Evolutionary conservation across 2,329 filamentous ascomycete species (phyloP), one percentile per base, ranked within the genome.

Genomic region (Pseudopyricularia cyperi): DNA sequence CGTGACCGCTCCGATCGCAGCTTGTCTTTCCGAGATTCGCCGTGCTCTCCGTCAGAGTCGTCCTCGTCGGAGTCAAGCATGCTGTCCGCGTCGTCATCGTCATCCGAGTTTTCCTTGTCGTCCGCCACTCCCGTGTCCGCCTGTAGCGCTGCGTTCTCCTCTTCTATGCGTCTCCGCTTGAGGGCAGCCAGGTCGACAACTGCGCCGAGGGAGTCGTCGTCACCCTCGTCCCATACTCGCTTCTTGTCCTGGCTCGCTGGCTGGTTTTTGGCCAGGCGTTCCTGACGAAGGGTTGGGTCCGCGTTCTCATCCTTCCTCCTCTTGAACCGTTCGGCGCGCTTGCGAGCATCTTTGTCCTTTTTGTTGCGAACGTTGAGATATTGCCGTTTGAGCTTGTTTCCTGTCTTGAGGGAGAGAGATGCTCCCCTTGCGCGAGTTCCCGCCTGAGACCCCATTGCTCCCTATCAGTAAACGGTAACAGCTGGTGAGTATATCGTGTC

Each of bases 161-260:
- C 65, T 55, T 77, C 73, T 52, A 82, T 68, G 52, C 74, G 73
- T 61, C 75, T 66, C 58, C 73, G 71, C 68, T 79, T 82, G 58
- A 81, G 63, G 61, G 77, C 71, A 58, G 80, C 75, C 52, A 83
- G 67, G 56, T 83, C 77, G 32, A 83, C 77, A 57, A 71, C 69
- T 14, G 69, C 68, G 56, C 74, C 75, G 6, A 81, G 69, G 48
- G 70, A 75, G 57, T 83, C 79, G 48, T 74, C 66, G 52, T 77
- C 76, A 48, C 82, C 82, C 49, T 90, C 83, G 61, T 96, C 90
- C 88, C 89, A 97, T 32, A 88, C 82, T 65, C 93, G 81, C 73
- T 95, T 95, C 60, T 82, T 80, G 60, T 96, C 90, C 53, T 95
- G 76, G 0, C 89, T 95, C 52, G 80, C 67, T 0, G 93, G 86